phyloP scores from a whole-genome alignment of 208 protist genomes.

The Trichomonas gallinae region DNA sequence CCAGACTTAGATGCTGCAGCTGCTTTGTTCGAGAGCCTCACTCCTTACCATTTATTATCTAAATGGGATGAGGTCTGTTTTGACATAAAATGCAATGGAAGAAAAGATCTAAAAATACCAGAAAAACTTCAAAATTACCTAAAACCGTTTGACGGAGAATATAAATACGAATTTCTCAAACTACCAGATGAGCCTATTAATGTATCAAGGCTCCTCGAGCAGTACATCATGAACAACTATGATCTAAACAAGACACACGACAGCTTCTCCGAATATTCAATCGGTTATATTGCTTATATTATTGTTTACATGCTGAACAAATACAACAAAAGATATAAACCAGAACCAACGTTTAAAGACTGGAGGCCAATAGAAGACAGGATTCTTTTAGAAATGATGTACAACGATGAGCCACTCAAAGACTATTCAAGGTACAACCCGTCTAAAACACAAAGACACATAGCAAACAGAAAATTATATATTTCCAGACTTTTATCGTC shows the following conservation, averaged over 20 bases:
- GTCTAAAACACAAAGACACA: not conserved
- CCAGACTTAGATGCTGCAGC: not conserved
- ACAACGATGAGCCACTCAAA: not conserved
- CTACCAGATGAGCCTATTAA: not conserved
- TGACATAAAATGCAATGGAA: not conserved
- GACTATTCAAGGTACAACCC: not conserved
- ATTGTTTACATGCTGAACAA: not conserved
- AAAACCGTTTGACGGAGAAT: not conserved
- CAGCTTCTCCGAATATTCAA: not conserved
- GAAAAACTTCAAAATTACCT: not conserved
- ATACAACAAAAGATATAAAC: not conserved
- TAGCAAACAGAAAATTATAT: not conserved
- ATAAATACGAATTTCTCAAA: not conserved
- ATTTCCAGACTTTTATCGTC: not conserved
- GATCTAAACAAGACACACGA: not conserved
- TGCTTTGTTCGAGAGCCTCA: not conserved
- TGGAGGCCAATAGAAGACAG: not conserved
- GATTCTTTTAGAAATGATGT: not conserved
- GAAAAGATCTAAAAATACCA: not conserved
- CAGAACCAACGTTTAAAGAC: not conserved
- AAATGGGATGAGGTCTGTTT: not conserved
- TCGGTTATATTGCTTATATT: not conserved
- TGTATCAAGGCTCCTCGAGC: not conserved
- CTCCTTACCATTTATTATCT: not conserved
- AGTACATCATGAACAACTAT: not conserved